Conservation (phyloP, 805 yeast species). For the Ogataea ganodermae region DNA sequence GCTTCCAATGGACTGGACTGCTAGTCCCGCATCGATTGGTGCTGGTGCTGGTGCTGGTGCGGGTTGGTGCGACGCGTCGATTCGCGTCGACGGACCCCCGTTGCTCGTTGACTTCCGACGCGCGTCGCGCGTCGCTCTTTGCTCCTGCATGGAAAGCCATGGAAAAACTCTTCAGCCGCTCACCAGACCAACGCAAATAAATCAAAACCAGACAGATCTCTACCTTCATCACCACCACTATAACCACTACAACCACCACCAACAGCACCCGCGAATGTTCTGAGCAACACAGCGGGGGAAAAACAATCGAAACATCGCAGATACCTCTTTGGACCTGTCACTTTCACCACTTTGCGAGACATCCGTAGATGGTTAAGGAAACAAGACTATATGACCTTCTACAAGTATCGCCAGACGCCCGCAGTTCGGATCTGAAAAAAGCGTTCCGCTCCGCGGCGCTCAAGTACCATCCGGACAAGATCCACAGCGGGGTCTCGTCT, state of each 20-base stretch:
- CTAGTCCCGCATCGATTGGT: too few species aligned
- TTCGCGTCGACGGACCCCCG: too few species aligned
- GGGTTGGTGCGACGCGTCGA: too few species aligned
- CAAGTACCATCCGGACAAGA: constrained; percentile 90
- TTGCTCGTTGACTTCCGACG: too few species aligned
- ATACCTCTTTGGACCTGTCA: background rate
- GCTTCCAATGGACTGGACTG: too few species aligned
- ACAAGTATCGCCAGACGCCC: constrained; percentile 64
- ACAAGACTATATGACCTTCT: constrained; percentile 72
- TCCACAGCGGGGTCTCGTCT: constrained; percentile 72
- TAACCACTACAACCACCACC: background rate
- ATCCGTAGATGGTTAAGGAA: constrained; percentile 61
- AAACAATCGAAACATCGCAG: background rate
- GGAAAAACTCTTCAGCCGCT: constrained; percentile 10
- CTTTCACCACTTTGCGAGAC: constrained; percentile 1
- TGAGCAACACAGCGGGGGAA: constrained; percentile 1
- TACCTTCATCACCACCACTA: background rate
- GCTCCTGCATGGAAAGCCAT: constrained; percentile 8
- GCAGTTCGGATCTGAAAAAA: constrained; percentile 68
- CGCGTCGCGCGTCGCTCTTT: background rate
- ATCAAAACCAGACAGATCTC: background rate
- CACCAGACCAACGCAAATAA: constrained; percentile 3
- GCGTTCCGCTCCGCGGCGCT: constrained; percentile 86
- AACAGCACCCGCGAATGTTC: constrained; percentile 6
- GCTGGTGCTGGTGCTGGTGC: too few species aligned